Evolutionary conservation across 768 basidiomycete genomes (phyloP).

Genomic region (Tricholoma sp.): DNA sequence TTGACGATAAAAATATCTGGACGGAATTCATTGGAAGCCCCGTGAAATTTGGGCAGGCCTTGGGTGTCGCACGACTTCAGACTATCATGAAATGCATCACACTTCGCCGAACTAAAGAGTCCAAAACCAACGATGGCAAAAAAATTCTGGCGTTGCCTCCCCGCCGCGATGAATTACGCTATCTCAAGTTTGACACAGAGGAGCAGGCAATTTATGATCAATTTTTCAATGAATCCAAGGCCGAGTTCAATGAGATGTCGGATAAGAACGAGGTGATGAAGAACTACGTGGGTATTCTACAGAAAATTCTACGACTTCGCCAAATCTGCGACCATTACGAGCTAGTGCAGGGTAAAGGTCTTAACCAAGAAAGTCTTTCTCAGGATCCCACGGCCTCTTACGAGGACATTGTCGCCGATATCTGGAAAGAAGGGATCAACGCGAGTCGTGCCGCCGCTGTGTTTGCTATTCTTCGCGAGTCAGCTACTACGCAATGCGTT

Average conservation of each 20-base stretch:
- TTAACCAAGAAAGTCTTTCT: conserved; percentile 34
- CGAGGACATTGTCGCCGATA: conserved; percentile 74
- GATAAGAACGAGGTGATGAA: conserved; percentile 93
- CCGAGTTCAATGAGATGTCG: conserved; percentile 83
- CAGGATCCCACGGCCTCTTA: conserved; percentile 57
- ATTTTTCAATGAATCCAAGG: conserved; percentile 86
- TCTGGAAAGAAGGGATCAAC: conserved; percentile 76
- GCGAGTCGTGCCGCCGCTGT: conserved; percentile 72
- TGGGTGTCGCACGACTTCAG: conserved; percentile 91
- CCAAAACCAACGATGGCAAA: conserved; percentile 72
- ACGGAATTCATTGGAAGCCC: conserved; percentile 89
- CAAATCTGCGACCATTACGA: conserved; percentile 98
- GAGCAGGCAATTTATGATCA: conserved; percentile 86
- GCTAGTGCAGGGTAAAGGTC: conserved; percentile 70
- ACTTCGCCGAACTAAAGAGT: conserved; percentile 93
- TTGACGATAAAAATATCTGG: conserved; percentile 92
- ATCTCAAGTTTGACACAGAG: conserved; percentile 75
- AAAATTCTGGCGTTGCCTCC: conserved; percentile 85
- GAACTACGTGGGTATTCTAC: conserved; percentile 96
- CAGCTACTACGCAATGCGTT: conserved; percentile 82
- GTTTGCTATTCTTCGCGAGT: conserved; percentile 79
- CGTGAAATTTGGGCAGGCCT: conserved; percentile 84
- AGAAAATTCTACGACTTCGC: conserved; percentile 91
- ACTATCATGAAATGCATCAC: conserved; percentile 97
- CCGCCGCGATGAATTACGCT: conserved; percentile 82